A percentile compares a stretch with the other conserved stretches of the same genome.
phyloP scores from a whole-genome alignment of 352 stramenopile genomes.

The Phytophthora europaea region DNA sequence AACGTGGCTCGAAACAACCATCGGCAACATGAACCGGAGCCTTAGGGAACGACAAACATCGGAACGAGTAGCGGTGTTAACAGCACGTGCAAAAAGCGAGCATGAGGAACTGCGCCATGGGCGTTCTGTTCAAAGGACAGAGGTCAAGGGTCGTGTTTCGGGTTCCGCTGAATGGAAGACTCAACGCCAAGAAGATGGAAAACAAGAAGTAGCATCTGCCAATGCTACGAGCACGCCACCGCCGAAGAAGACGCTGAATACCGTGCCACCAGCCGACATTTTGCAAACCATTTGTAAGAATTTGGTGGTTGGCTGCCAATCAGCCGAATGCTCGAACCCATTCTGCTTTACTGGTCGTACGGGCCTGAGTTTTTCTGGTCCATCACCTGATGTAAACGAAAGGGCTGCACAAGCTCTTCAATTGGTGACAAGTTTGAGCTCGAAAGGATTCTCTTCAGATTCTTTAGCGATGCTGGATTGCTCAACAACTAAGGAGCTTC shows the following conservation, averaged over 20 bases:
- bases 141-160: slow-evolving; percentile 80
- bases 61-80: slow-evolving; percentile 50
- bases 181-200: slow-evolving; percentile 74
- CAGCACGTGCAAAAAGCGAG: slow-evolving; percentile 48
- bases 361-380: background rate
- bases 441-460: slow-evolving; percentile 42
- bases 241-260: background rate
- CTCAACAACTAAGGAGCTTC: slow-evolving; percentile 38
- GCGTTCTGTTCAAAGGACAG: slow-evolving; percentile 45
- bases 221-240: background rate
- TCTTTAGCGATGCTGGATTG: slow-evolving; percentile 59
- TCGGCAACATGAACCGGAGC: slow-evolving; percentile 61
- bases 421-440: slow-evolving; percentile 47
- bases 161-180: slow-evolving; percentile 85
- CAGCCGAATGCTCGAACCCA: slow-evolving; percentile 47
- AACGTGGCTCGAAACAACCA: slow-evolving; percentile 63
- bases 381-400: slow-evolving; percentile 46
- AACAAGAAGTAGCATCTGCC: slow-evolving; percentile 11
- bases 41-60: slow-evolving; percentile 40
- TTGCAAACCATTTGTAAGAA: slow-evolving; percentile 60
- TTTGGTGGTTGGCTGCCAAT: slow-evolving; percentile 57
- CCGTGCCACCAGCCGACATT: slow-evolving; percentile 34
- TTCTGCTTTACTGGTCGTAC: slow-evolving; percentile 50
- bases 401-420: slow-evolving; percentile 61
- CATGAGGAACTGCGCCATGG: slow-evolving; percentile 53